Percentiles rank a stretch among this genome's conserved stretches.
phyloP scores from a whole-genome alignment of 352 stramenopile species.

The Ophiocytium majus region DNA sequence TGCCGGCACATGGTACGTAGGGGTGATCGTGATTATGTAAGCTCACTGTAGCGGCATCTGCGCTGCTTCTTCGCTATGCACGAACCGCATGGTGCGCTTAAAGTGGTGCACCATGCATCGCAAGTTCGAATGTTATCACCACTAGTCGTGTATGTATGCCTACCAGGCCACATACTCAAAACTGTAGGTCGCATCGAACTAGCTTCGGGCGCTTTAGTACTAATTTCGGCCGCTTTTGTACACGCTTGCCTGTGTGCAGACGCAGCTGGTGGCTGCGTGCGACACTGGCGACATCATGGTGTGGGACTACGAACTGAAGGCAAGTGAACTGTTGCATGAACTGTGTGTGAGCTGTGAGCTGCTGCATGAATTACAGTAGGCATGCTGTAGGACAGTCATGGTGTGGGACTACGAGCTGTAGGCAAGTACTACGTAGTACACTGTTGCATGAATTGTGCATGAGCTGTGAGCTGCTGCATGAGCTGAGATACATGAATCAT shows the following conservation, averaged over 20 bases:
- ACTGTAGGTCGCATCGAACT: slow-evolving; percentile 43
- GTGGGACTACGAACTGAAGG: slow-evolving; percentile 79
- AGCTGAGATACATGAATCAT: not conserved
- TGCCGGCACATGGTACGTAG: too few species aligned
- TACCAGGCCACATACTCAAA: slow-evolving; percentile 28
- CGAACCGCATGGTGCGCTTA: not conserved
- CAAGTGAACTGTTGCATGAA: slow-evolving; percentile 6
- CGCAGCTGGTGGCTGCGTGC: slow-evolving; percentile 73
- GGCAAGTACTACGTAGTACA: not conserved
- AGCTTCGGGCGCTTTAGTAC: slow-evolving; percentile 56
- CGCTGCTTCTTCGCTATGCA: not conserved
- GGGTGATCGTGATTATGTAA: too few species aligned
- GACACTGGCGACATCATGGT: slow-evolving; percentile 77
- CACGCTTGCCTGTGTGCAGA: slow-evolving; percentile 68
- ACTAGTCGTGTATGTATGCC: not conserved
- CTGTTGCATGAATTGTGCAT: not conserved
- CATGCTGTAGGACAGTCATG: not conserved
- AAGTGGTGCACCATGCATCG: not conserved
- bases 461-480: not conserved
- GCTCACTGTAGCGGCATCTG: too few species aligned
- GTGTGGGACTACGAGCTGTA: not conserved
- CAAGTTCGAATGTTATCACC: slow-evolving; percentile 17
- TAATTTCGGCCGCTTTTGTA: not conserved
- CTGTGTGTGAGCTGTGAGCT: not conserved
- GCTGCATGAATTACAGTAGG: not conserved